Base-by-base conservation (phyloP, 441 rosid species). In the Gossypium schwendimanii region DNA sequence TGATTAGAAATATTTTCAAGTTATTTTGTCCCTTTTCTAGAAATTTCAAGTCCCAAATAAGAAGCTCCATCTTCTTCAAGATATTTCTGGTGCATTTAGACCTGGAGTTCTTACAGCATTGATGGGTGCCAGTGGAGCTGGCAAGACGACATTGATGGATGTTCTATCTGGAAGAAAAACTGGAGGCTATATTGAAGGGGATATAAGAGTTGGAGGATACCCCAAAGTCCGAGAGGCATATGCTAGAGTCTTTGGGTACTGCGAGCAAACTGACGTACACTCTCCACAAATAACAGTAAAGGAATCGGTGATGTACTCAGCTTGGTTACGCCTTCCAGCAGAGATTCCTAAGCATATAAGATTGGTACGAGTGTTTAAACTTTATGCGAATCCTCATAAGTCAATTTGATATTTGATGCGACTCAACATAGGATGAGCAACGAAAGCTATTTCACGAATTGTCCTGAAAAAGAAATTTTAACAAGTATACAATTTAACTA, bases 91-190 rank as follows among this genome's bases (percentile, higher is more conserved):
- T 1, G 74, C 81, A 52, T 75, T 82, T 59, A 69, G 78, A 44
- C 85, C 83, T 2, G 76, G 82, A 33, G 55, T 82, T 73, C 81
- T 82, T 17, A 79, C 81, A 0, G 85, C 82, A 26, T 73, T 82
- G 66, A 79, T 82, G 85, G 82, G 85, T 14, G 75, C 78, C 39
- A 79, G 73, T 10, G 85, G 82, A 61, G 82, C 85, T 57, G 82
- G 85, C 28, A 79, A 82, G 63, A 79, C 85, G 20, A 77, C 81
- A 50, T 68, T 79, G 63, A 61, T 82, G 70, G 85, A 82, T 75
- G 82, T 77, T 75, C 75, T 79, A 45, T 70, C 74, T 3, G 85
- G 85, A 66, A 79, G 85, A 75, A 82, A 82, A 75, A 79, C 82
- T 9, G 74, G 71, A 3, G 85, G 85, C 10, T 61, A 77, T 59